Conservation (phyloP, 345 rosid genomes). For the Excoecaria cochinchinensis region DNA sequence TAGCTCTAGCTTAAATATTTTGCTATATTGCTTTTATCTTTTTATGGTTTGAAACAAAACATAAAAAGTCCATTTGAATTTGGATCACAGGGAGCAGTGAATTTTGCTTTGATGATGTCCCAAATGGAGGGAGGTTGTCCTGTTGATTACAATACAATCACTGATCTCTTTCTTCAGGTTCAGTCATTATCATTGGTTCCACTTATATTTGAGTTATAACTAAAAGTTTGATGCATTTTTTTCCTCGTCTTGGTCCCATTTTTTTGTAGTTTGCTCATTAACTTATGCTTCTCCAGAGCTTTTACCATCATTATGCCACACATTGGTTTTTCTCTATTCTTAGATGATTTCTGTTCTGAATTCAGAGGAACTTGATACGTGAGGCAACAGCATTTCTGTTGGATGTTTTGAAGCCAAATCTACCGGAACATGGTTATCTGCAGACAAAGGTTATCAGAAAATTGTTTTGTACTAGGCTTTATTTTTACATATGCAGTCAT, state of each 20-base stretch:
- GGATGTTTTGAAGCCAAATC: conserved; percentile 93
- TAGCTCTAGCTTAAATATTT: background rate
- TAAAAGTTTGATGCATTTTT: background rate
- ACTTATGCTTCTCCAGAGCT: background rate
- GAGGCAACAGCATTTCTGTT: conserved; percentile 98
- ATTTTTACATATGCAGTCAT: background rate
- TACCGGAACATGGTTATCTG: conserved; percentile 87
- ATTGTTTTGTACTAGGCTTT: background rate
- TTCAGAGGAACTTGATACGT: conserved; percentile 91
- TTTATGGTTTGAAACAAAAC: background rate
- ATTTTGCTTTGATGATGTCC: conserved; percentile 99
- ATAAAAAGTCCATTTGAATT: background rate
- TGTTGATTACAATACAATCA: conserved; percentile 89
- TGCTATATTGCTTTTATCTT: background rate
- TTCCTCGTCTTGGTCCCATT: background rate
- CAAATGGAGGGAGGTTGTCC: conserved; percentile 99
- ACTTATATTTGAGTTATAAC: background rate
- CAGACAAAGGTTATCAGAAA: conserved; percentile 72
- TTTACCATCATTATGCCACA: background rate
- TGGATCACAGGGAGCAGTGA: conserved; percentile 82
- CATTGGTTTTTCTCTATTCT: background rate
- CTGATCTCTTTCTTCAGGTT: conserved; percentile 99
- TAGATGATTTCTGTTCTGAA: background rate
- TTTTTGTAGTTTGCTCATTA: background rate
- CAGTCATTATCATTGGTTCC: background rate